These are phyloP conservation scores for Candida caryicola DNA, from an alignment of 805 yeast genomes.

Conservation along the genomic window DNA sequence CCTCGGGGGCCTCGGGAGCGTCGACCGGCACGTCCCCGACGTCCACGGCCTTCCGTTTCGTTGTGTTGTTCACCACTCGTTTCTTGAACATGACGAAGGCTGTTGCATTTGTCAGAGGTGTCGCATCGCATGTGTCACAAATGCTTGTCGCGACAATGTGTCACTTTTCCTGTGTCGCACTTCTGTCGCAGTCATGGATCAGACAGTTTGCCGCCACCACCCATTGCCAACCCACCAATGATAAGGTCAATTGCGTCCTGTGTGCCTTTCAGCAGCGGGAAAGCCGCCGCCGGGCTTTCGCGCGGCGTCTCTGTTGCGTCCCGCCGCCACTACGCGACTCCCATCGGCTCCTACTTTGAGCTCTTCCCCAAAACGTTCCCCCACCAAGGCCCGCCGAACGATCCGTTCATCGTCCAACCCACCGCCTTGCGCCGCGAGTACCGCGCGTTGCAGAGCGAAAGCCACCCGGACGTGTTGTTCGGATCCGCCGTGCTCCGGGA, in stretches of 20 bases:
- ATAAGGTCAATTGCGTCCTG: no score
- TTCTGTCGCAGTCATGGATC: neutral
- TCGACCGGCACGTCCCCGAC: no score
- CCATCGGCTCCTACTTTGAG: slow-evolving; percentile 42
- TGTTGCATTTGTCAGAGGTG: no score
- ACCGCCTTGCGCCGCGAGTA: slow-evolving; percentile 68
- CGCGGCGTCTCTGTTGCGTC: no score
- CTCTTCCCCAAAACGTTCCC: slow-evolving; percentile 78
- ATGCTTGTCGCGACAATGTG: neutral
- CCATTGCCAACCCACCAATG: no score
- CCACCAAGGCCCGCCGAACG: slow-evolving; percentile 57
- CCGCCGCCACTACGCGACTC: no score
- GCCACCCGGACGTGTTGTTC: slow-evolving; percentile 74
- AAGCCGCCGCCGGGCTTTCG: no score
- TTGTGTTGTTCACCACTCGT: slow-evolving; percentile 9
- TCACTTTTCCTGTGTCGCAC: neutral
- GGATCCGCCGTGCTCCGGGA: slow-evolving; percentile 20
- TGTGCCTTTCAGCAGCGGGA: no score
- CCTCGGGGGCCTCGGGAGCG: no score
- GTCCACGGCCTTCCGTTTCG: no score
- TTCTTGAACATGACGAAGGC: slow-evolving; percentile 10
- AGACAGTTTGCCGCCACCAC: neutral
- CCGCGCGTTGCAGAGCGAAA: slow-evolving; percentile 63
- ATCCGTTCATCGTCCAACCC: slow-evolving; percentile 56
- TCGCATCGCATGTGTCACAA: no score